These are phyloP conservation scores for Cucumis melo DNA, from an alignment of 306 rosid species.

Conservation along the genomic window DNA sequence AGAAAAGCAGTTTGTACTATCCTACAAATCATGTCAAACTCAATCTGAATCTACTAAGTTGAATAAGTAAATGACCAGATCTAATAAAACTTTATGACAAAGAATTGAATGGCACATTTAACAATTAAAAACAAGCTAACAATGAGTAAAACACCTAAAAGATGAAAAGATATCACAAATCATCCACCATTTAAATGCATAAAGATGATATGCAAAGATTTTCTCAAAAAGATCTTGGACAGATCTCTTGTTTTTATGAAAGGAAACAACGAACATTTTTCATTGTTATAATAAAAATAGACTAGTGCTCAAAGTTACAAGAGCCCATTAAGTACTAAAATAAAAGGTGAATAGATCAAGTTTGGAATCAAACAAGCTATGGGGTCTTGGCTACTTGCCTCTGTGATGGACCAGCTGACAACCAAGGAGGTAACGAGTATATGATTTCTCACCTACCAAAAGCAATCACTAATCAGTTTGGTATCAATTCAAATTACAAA, in stretches of 20 bases:
- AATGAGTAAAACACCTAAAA: no score
- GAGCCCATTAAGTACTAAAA: neutral
- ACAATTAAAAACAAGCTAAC: neutral
- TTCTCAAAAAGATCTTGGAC: neutral
- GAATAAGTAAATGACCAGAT: neutral
- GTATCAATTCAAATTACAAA: neutral
- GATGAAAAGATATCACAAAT: neutral
- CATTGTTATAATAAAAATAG: neutral
- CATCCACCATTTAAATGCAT: neutral
- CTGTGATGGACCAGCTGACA: slow-evolving; percentile 71
- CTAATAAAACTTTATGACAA: neutral
- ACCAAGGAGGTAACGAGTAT: slow-evolving; percentile 54
- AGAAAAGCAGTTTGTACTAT: neutral
- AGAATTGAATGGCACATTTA: neutral
- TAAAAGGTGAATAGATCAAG: neutral
- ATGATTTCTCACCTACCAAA: slow-evolving; percentile 41
- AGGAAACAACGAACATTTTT: no score
- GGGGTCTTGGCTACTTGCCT: slow-evolving; percentile 42
- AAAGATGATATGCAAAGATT: neutral
- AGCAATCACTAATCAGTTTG: neutral
- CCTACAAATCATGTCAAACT: neutral
- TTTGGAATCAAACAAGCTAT: neutral
- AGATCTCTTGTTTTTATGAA: neutral
- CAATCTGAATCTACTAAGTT: neutral
- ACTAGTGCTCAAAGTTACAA: no score